A percentile compares a stretch with the other conserved stretches of the same genome.
phyloP scores from a whole-genome alignment of 2,329 filamentous ascomycete species.

The Diplodia mutila region DNA sequence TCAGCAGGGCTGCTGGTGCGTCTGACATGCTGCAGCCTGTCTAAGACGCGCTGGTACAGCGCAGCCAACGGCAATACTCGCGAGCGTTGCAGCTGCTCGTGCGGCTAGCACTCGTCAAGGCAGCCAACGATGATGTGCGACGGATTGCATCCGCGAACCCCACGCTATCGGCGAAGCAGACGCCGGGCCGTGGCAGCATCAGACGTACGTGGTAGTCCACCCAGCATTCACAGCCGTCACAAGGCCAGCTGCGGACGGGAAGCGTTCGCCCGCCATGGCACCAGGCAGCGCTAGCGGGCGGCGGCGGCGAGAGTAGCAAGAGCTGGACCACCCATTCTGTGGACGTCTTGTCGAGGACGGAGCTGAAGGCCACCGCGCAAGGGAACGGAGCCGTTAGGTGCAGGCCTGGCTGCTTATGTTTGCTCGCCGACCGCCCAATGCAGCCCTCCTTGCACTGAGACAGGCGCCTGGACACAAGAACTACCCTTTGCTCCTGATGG shows the following conservation, averaged over 20 bases:
- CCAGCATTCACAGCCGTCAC: background rate
- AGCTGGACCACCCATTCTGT: background rate
- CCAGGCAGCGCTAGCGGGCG: background rate
- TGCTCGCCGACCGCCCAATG: background rate
- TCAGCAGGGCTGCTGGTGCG: conserved; percentile 4
- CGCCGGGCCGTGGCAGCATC: background rate
- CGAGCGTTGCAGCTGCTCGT: conserved; percentile 13
- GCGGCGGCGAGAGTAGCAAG: background rate
- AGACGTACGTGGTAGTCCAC: background rate
- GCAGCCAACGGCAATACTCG: conserved; percentile 6
- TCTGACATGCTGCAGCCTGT: background rate
- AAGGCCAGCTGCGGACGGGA: conserved; percentile 13
- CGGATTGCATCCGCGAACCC: background rate
- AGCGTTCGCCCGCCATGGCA: conserved; percentile 1
- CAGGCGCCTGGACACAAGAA: conserved; percentile 18
- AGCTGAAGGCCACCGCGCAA: background rate
- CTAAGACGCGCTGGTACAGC: background rate
- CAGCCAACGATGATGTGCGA: background rate
- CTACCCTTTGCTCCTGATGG: conserved; percentile 24
- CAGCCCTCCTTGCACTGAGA: conserved; percentile 12
- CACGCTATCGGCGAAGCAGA: background rate
- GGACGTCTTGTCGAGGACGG: background rate
- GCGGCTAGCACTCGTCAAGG: background rate
- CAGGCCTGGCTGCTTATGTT: conserved; percentile 1
- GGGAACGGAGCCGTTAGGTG: background rate